Evolutionary conservation across 1,284 basidiomycete genomes (phyloP).

Genomic region (Ustilago esculenta): DNA sequence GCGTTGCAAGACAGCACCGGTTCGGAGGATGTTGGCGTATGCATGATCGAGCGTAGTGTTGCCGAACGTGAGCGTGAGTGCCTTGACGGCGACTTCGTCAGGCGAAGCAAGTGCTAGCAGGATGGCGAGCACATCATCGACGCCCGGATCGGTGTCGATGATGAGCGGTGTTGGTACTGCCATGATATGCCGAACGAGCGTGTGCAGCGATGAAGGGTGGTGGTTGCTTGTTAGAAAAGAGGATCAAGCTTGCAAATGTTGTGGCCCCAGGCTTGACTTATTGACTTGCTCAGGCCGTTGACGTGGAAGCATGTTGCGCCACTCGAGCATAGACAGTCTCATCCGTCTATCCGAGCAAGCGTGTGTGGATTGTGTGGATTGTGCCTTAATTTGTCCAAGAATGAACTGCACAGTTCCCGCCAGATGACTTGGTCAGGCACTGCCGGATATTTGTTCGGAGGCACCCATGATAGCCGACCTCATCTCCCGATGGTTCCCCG

Average conservation of each 20-base stretch:
- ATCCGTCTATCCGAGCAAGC: too few species aligned
- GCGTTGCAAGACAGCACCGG: slow-evolving; percentile 75
- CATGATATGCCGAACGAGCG: neutral
- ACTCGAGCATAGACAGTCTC: too few species aligned
- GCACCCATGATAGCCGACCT: neutral
- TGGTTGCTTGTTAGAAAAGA: neutral
- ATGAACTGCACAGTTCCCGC: neutral
- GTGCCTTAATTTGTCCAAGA: too few species aligned
- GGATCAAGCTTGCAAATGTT: too few species aligned
- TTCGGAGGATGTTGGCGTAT: slow-evolving; percentile 71
- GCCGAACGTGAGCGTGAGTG: slow-evolving; percentile 75
- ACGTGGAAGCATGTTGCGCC: too few species aligned
- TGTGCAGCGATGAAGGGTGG: neutral
- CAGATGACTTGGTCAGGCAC: neutral
- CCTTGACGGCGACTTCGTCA: slow-evolving; percentile 66
- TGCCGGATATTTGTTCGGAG: slow-evolving; percentile 17
- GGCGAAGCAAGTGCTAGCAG: slow-evolving; percentile 64
- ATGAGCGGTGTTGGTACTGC: slow-evolving; percentile 33
- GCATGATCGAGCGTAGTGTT: slow-evolving; percentile 68
- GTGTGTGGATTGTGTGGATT: too few species aligned
- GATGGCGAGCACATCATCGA: slow-evolving; percentile 86
- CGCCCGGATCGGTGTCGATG: slow-evolving; percentile 72
- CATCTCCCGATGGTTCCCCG: slow-evolving; percentile 19
- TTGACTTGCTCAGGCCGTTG: too few species aligned
- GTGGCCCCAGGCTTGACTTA: too few species aligned